Conservation (phyloP, 2,329 filamentous ascomycete genomes). For the Bretziella fagacearum region DNA sequence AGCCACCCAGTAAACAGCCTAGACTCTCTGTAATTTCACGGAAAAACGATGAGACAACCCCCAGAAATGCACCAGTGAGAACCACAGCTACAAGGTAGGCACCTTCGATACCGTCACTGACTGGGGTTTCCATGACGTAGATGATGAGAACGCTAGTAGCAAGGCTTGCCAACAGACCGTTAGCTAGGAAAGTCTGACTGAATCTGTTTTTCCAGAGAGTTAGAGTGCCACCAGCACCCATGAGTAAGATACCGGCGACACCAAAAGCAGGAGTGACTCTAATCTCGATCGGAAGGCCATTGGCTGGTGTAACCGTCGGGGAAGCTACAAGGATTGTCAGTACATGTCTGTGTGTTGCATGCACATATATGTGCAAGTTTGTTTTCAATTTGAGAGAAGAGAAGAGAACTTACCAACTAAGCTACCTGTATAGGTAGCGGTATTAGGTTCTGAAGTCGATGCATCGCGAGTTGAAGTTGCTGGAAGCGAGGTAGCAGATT, state of each 20-base stretch:
- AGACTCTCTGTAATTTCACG: slow-evolving; percentile 64
- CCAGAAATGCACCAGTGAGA: slow-evolving; percentile 56
- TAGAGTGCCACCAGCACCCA: slow-evolving; percentile 54
- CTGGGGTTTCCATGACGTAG: slow-evolving; percentile 71
- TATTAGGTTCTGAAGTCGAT: neutral
- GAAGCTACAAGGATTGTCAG: neutral
- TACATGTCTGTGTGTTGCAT: neutral
- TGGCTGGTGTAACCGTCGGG: neutral
- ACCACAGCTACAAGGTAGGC: slow-evolving; percentile 69
- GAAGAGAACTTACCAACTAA: slow-evolving; percentile 3
- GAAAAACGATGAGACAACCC: slow-evolving; percentile 60
- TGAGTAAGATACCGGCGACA: slow-evolving; percentile 59
- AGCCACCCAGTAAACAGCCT: slow-evolving; percentile 76
- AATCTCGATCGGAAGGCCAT: slow-evolving; percentile 44
- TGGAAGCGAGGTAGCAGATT: neutral
- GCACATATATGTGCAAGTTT: neutral
- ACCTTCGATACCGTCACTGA: slow-evolving; percentile 61
- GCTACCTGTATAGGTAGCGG: slow-evolving; percentile 5
- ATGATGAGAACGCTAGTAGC: slow-evolving; percentile 68
- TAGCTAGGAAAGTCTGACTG: slow-evolving; percentile 67
- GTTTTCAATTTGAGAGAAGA: too few relatives aligned
- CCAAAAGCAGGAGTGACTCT: slow-evolving; percentile 65
- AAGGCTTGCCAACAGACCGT: slow-evolving; percentile 54
- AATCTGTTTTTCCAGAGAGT: slow-evolving; percentile 60
- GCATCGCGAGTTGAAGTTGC: neutral